Conservation (phyloP, 2,329 filamentous ascomycete species). For the Venturia aucupariae region DNA sequence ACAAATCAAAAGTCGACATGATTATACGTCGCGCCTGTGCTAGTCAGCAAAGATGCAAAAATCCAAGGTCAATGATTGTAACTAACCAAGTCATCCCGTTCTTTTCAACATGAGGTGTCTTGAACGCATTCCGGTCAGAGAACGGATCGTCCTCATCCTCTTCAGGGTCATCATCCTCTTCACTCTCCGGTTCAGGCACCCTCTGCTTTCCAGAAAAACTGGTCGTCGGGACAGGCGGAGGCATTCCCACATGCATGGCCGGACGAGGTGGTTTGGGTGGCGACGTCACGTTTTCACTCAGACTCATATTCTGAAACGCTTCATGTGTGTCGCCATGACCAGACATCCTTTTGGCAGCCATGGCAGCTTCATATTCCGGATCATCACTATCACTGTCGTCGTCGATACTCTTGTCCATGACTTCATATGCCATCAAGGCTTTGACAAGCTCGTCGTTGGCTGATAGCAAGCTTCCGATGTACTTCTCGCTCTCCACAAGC, state of each 20-base stretch:
- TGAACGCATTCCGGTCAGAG: slow-evolving; percentile 68
- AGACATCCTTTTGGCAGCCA: slow-evolving; percentile 9
- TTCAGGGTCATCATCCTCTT: slow-evolving; percentile 32
- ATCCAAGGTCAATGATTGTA: neutral
- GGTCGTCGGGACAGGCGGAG: slow-evolving; percentile 19
- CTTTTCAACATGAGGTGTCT: slow-evolving; percentile 40
- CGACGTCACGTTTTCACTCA: slow-evolving; percentile 27
- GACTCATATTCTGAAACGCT: slow-evolving; percentile 36
- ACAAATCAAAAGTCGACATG: neutral
- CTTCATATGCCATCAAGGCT: slow-evolving; percentile 87
- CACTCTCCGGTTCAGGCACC: slow-evolving; percentile 46
- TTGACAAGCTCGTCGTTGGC: slow-evolving; percentile 95
- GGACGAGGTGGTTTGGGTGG: slow-evolving; percentile 44
- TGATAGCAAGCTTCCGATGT: slow-evolving; percentile 80
- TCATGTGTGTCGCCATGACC: slow-evolving; percentile 18
- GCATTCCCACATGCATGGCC: slow-evolving; percentile 28
- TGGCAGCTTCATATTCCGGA: slow-evolving; percentile 27
- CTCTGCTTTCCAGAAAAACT: slow-evolving; percentile 27
- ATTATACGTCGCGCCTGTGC: slow-evolving; percentile 3
- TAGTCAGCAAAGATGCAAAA: neutral
- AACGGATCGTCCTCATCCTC: slow-evolving; percentile 60
- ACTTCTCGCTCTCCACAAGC: slow-evolving; percentile 81
- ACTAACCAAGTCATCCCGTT: slow-evolving; percentile 27
- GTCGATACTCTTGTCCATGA: slow-evolving; percentile 79
- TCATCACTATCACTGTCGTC: slow-evolving; percentile 57